Evolutionary conservation across 768 basidiomycete genomes (phyloP).

Genomic region (Kwoniella newhampshirensis): DNA sequence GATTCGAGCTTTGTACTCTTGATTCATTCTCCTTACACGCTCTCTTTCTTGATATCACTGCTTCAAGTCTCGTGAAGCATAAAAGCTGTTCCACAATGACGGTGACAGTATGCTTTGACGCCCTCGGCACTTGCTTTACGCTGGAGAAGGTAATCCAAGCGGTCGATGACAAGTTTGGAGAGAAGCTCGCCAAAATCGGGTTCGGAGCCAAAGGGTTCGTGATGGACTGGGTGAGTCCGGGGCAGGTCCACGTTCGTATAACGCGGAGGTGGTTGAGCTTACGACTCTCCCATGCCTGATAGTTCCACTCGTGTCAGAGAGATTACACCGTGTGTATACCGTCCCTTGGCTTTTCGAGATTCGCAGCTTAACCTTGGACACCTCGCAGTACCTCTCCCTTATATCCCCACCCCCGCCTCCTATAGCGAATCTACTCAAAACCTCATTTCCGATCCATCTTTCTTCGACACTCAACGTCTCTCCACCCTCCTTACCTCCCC

Average conservation of each 20-base stretch:
- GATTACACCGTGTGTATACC: slow-evolving; percentile 30
- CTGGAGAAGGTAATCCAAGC: slow-evolving; percentile 26
- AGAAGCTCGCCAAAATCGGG: slow-evolving; percentile 16
- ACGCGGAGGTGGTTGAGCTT: not conserved
- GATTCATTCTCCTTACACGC: no score
- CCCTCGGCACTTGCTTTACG: slow-evolving; percentile 39
- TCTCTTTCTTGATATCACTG: no score
- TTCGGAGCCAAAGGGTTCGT: slow-evolving; percentile 22
- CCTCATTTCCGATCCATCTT: slow-evolving; percentile 21
- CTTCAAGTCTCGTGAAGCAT: not conserved
- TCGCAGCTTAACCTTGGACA: no score
- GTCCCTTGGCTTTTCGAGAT: not conserved
- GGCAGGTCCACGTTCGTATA: no score
- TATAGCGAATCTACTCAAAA: slow-evolving; percentile 32
- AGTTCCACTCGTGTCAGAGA: slow-evolving; percentile 40
- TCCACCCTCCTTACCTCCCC: slow-evolving; percentile 5
- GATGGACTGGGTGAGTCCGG: slow-evolving; percentile 33
- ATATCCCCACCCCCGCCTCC: slow-evolving; percentile 33
- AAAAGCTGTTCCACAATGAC: slow-evolving; percentile 8
- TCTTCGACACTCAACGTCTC: slow-evolving; percentile 22
- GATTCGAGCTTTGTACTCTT: no score
- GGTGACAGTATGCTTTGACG: slow-evolving; percentile 38
- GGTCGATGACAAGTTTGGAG: slow-evolving; percentile 30
- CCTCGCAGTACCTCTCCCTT: slow-evolving; percentile 25
- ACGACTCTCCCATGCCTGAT: not conserved